phyloP scores from a whole-genome alignment of 2,329 filamentous ascomycete species.

The Neopestalotiopsis sp. region DNA sequence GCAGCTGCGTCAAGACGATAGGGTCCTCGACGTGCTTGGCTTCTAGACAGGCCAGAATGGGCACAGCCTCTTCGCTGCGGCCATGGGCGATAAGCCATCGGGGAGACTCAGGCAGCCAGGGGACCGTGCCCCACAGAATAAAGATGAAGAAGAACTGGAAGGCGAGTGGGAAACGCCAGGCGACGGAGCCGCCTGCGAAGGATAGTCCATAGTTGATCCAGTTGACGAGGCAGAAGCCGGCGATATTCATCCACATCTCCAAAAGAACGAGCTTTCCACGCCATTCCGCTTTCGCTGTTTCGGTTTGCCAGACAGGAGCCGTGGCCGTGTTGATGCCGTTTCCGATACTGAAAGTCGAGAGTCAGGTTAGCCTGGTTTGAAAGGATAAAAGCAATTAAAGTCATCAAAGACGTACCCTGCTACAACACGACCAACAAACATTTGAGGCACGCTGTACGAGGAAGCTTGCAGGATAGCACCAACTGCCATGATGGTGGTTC shows the following conservation, averaged over 20 bases:
- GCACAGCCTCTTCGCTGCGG: slow-evolving; percentile 31
- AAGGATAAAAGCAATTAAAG: too few relatives aligned
- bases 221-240: slow-evolving; percentile 41
- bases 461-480: slow-evolving; percentile 24
- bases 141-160: slow-evolving; percentile 42
- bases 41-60: slow-evolving; percentile 33
- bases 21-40: slow-evolving; percentile 23
- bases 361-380: background rate
- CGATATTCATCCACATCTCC: slow-evolving; percentile 37
- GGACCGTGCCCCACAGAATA: slow-evolving; percentile 31
- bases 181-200: slow-evolving; percentile 33
- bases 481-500: slow-evolving; percentile 27
- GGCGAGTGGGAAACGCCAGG: slow-evolving; percentile 46
- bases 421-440: slow-evolving; percentile 26
- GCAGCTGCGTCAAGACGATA: slow-evolving; percentile 28
- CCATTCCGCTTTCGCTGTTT: slow-evolving; percentile 29
- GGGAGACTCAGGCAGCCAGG: slow-evolving; percentile 34
- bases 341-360: slow-evolving; percentile 9
- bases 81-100: slow-evolving; percentile 36
- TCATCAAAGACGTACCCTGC: slow-evolving; percentile 17
- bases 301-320: slow-evolving; percentile 25
- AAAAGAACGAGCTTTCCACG: slow-evolving; percentile 31
- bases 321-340: slow-evolving; percentile 29
- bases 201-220: slow-evolving; percentile 38
- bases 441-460: slow-evolving; percentile 24